Evolutionary conservation across 768 basidiomycete genomes (phyloP), one percentile per base, ranked within the genome.

Genomic region (Russula emetica): DNA sequence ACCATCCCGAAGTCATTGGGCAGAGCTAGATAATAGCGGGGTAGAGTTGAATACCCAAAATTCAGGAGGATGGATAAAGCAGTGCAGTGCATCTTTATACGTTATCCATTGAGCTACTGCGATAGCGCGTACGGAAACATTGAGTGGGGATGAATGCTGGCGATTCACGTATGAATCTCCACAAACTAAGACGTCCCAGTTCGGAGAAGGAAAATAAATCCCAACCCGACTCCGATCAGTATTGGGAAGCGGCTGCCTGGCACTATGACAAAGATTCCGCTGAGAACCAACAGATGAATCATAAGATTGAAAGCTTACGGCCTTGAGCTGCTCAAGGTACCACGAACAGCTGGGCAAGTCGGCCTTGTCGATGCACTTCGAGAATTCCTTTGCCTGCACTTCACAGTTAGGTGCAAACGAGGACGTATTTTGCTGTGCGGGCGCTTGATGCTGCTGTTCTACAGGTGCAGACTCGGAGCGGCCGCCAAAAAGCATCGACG

Each of bases 301-400:
- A 45, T 3, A 13, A 34, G n/a, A 58, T 9, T 32, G 20, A 44
- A 55, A 16, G 83, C 90, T 71, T 74, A 92, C 90, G 59, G 88
- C 88, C 76, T 94, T 94, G 55, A 93, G 82, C 71, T 92, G 89
- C 70, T 94, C 90, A 32, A 94, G 84, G 72, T 92, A 94, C 84
- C 87, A 95, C 20, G 84, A 78, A 78, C 93, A 95, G 7, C 88
- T 85, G 47, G 82, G 83, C 68, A 90, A 76, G 69, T 90, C 87
- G 20, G 87, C 88, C 72, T 86, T 87, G 72, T 93, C 90, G 51
- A 95, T 77, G 75, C 93, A 96, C 72, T 80, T 82, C 11, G 91
- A 90, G 76, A 95, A 92, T 55, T 94, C 90, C 77, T 90, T 92
- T 3, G 92, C 92, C 74, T 93, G 90, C 61, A 79, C 74, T 47